Evolutionary conservation across 352 stramenopile species (phyloP).

Genomic region (Phytophthora foliorum): DNA sequence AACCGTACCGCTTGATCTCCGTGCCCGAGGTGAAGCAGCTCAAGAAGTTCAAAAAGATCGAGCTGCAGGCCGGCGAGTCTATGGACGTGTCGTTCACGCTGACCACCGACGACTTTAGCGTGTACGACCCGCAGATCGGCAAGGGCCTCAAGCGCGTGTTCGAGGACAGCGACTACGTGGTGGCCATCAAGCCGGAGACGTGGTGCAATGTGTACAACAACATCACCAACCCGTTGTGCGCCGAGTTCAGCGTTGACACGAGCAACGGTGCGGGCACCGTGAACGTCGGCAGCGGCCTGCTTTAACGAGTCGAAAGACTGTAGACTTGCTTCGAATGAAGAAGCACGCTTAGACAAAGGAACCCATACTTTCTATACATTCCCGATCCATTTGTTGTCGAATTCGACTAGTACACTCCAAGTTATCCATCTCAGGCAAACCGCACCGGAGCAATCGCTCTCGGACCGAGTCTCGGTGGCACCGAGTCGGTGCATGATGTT

Average conservation of each 20-base stretch:
- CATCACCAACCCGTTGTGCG: slow-evolving; percentile 46
- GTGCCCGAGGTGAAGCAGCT: slow-evolving; percentile 87
- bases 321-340: slow-evolving; percentile 12
- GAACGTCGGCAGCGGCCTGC: slow-evolving; percentile 9
- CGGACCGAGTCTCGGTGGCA: too few relatives aligned
- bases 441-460: not conserved
- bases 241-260: slow-evolving; percentile 48
- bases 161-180: slow-evolving; percentile 73
- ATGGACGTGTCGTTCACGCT: slow-evolving; percentile 56
- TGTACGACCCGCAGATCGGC: slow-evolving; percentile 73
- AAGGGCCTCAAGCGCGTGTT: slow-evolving; percentile 65
- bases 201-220: slow-evolving; percentile 78
- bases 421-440: not conserved
- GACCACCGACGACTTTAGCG: slow-evolving; percentile 64
- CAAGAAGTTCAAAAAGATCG: slow-evolving; percentile 84
- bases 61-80: slow-evolving; percentile 51
- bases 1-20: slow-evolving; percentile 65
- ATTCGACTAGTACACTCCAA: not conserved
- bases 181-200: slow-evolving; percentile 75
- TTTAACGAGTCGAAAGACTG: not conserved
- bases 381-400: not conserved
- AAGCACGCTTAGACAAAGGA: not conserved
- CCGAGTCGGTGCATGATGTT: too few relatives aligned
- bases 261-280: slow-evolving; percentile 29
- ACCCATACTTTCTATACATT: slow-evolving; percentile 2